Conservation (phyloP, 2,329 filamentous ascomycete species). For the Phialophora macrospora region DNA sequence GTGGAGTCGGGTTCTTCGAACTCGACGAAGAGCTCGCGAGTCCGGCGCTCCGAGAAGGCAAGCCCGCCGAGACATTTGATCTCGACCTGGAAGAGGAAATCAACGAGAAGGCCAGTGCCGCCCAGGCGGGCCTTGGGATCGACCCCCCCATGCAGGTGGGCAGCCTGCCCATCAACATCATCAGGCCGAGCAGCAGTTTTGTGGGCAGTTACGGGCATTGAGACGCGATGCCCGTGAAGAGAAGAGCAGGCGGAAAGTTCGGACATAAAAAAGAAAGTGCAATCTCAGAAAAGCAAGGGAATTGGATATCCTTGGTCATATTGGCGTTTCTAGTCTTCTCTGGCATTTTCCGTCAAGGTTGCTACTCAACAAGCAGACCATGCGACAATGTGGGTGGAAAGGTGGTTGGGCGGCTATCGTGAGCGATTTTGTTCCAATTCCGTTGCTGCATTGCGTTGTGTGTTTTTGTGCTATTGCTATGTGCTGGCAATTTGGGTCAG, state of each 20-base stretch:
- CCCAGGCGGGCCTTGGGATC: slow-evolving; percentile 3
- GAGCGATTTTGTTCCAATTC: slow-evolving; percentile 2
- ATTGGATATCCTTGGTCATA: not conserved
- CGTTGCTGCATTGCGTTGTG: not conserved
- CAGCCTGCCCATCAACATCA: slow-evolving; percentile 39
- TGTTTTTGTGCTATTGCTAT: not conserved
- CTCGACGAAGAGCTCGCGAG: slow-evolving; percentile 38
- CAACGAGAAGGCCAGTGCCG: slow-evolving; percentile 11
- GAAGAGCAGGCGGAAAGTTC: not conserved
- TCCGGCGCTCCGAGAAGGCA: slow-evolving; percentile 30
- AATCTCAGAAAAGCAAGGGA: not conserved
- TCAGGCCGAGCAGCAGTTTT: slow-evolving; percentile 34
- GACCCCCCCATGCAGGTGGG: slow-evolving; percentile 18
- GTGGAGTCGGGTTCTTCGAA: slow-evolving; percentile 38
- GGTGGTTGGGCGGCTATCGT: not conserved
- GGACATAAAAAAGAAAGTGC: not conserved
- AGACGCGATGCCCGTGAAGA: not conserved
- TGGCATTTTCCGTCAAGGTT: not conserved
- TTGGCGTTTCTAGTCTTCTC: not conserved
- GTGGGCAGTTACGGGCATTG: slow-evolving; percentile 38
- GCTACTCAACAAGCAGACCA: not conserved
- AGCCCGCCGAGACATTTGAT: slow-evolving; percentile 19
- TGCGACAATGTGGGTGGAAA: not conserved
- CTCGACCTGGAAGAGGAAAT: slow-evolving; percentile 8
- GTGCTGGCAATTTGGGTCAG: not conserved